These are phyloP conservation scores for Teratosphaeria nubilosa DNA, from an alignment of 2,329 filamentous ascomycete genomes.

Conservation along the genomic window DNA sequence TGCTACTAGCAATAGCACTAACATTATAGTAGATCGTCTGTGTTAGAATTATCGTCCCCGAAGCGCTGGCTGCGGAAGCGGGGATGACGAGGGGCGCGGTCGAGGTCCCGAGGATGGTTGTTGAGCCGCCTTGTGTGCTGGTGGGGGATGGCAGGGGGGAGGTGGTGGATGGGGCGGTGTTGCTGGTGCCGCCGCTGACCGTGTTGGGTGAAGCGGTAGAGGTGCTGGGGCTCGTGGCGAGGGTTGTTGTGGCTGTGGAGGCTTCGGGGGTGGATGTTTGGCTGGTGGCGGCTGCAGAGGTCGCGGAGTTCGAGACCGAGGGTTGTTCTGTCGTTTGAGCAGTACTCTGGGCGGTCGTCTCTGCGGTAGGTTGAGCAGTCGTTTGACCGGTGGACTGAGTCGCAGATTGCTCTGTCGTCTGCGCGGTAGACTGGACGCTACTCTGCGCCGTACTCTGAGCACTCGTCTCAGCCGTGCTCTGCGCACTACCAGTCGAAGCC, in stretches of 20 bases:
- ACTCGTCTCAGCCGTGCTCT: background rate
- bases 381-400: background rate
- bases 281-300: background rate
- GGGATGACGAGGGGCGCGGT: background rate
- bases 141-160: background rate
- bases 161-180: background rate
- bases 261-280: background rate
- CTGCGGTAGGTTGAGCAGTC: background rate
- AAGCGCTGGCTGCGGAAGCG: background rate
- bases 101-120: background rate
- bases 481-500: background rate
- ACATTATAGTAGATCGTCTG: slow-evolving; percentile 2
- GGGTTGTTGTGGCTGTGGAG: background rate
- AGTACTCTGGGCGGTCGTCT: background rate
- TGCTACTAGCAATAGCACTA: no score
- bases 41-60: background rate
- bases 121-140: background rate
- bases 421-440: background rate
- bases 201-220: background rate
- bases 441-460: background rate
- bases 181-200: background rate
- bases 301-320: background rate
- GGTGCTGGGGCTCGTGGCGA: background rate
- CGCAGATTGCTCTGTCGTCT: background rate
- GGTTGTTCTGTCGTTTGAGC: background rate